Percentiles rank a stretch among this genome's conserved stretches.
Conservation (phyloP, 768 basidiomycete genomes). For the Lactarius evosmus region DNA sequence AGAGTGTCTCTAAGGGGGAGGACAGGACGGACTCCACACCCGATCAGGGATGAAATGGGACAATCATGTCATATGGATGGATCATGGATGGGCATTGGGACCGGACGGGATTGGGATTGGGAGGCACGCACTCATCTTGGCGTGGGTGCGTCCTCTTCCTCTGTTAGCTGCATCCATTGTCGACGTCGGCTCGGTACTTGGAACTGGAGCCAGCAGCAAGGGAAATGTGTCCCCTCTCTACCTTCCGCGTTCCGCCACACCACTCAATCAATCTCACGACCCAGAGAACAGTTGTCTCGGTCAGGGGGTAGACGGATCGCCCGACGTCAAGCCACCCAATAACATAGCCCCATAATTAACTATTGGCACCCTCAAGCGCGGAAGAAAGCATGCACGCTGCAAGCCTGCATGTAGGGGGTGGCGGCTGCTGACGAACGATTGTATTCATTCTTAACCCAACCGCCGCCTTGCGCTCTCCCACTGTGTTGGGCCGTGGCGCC, state of each 20-base stretch:
- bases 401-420: neutral
- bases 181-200: neutral
- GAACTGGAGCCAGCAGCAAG: neutral
- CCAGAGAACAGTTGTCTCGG: neutral
- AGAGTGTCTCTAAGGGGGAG: conserved; percentile 1
- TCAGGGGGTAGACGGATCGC: neutral
- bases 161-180: neutral
- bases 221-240: neutral
- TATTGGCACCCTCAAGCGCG: neutral
- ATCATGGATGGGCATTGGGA: neutral
- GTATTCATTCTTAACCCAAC: neutral
- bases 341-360: neutral
- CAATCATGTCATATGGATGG: neutral
- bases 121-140: neutral
- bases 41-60: neutral
- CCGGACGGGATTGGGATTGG: neutral
- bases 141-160: neutral
- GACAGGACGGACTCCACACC: neutral
- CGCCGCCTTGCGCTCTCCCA: neutral
- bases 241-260: neutral
- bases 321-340: neutral
- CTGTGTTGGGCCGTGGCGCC: neutral
- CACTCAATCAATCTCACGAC: neutral
- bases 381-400: neutral
- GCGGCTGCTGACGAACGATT: neutral